phyloP scores from a whole-genome alignment of 352 stramenopile genomes.

The Salisapilia sapeloensis region DNA sequence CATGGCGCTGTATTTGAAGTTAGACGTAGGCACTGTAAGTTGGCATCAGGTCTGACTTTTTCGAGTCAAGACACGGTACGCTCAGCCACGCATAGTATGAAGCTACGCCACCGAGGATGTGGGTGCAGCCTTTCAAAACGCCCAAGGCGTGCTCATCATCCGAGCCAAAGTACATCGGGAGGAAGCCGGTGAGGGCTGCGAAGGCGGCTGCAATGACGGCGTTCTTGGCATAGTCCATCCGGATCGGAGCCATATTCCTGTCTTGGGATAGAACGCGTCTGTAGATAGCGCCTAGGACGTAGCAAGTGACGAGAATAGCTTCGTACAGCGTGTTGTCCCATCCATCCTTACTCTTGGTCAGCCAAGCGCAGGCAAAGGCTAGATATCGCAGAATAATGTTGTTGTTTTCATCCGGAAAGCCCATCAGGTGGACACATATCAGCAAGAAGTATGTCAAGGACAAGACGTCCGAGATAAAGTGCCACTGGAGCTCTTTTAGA shows the following conservation, averaged over 20 bases:
- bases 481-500: conserved; percentile 56
- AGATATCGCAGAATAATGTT: conserved; percentile 78
- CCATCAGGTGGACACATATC: conserved; percentile 75
- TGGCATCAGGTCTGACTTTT: conserved; percentile 66
- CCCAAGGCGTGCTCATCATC: conserved; percentile 20
- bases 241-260: conserved; percentile 27
- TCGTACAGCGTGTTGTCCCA: conserved; percentile 63
- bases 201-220: conserved; percentile 22
- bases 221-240: conserved; percentile 31
- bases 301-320: conserved; percentile 34
- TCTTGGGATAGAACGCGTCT: conserved; percentile 23
- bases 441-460: conserved; percentile 75
- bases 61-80: conserved; percentile 62
- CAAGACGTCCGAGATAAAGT: conserved; percentile 79
- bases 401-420: conserved; percentile 57
- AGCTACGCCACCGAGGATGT: conserved; percentile 34
- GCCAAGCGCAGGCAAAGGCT: conserved; percentile 65
- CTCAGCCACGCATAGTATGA: conserved; percentile 71
- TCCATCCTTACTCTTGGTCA: conserved; percentile 74
- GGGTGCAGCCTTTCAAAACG: conserved; percentile 46
- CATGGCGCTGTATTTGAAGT: too few relatives aligned
- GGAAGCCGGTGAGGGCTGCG: conserved; percentile 19
- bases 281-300: conserved; percentile 35
- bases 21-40: conserved; percentile 43
- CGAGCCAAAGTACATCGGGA: conserved; percentile 28